A percentile compares a stretch with the other conserved stretches of the same genome.
These are phyloP conservation scores for Naganishia sp. DNA, from an alignment of 1,284 basidiomycete species.

Conservation along the genomic window DNA sequence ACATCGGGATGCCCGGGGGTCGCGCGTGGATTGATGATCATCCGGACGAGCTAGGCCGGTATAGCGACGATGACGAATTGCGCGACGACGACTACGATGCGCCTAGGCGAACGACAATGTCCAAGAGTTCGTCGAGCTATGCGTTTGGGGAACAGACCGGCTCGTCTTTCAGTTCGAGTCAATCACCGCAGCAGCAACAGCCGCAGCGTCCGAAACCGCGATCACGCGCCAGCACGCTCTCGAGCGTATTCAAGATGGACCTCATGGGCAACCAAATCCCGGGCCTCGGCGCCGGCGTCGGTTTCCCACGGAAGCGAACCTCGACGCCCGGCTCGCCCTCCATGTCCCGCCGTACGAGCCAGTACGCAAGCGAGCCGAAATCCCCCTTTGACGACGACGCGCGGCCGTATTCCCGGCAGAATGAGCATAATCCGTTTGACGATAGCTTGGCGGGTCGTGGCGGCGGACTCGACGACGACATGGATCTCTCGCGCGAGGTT, in stretches of 20 bases:
- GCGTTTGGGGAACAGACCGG: slow-evolving; percentile 50
- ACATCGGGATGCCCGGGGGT: slow-evolving; percentile 69
- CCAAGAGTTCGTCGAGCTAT: slow-evolving; percentile 39
- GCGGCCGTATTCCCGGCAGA: slow-evolving; percentile 19
- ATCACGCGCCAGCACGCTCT: slow-evolving; percentile 26
- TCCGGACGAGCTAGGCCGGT: slow-evolving; percentile 15
- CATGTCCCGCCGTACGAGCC: slow-evolving; percentile 1
- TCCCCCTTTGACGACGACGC: slow-evolving; percentile 23
- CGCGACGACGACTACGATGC: slow-evolving; percentile 56
- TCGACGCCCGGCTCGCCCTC: slow-evolving; percentile 20
- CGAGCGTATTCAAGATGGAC: slow-evolving; percentile 31
- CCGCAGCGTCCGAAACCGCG: slow-evolving; percentile 35
- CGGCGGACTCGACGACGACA: slow-evolving; percentile 21
- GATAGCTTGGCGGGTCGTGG: background rate
- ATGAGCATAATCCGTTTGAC: slow-evolving; percentile 29
- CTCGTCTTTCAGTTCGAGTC: slow-evolving; percentile 39
- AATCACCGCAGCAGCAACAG: slow-evolving; percentile 27
- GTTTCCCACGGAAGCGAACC: slow-evolving; percentile 24
- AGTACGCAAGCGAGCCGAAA: slow-evolving; percentile 7
- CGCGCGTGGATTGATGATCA: slow-evolving; percentile 67
- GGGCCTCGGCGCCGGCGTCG: slow-evolving; percentile 20
- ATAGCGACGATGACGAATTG: slow-evolving; percentile 36
- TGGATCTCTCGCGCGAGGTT: slow-evolving; percentile 34
- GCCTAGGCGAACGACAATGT: slow-evolving; percentile 53
- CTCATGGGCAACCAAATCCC: slow-evolving; percentile 29